Evolutionary conservation across 2,329 filamentous ascomycete species (phyloP), one percentile per base, ranked within the genome.

Genomic region (Diplocarpon mali): DNA sequence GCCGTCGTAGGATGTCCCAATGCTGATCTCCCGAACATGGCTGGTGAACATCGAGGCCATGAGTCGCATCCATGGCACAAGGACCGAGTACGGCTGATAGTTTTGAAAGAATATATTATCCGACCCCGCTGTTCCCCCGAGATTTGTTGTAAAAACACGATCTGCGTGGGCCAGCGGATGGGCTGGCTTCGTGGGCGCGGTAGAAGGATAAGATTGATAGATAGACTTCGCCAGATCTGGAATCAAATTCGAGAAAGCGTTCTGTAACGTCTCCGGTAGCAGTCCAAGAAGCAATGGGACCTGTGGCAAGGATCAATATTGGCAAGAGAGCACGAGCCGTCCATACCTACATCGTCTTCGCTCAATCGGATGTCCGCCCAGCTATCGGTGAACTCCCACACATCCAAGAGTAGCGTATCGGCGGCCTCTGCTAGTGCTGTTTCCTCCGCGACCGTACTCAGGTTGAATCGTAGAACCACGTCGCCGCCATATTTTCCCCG

Each of bases 21-120:
- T 78, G 46, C 68, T 83, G 51, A 83, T 76, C 53, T 83, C 74
- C 42, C 77, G 71, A 35, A 90, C 83, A 54, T 88, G 80, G 0
- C 80, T 81, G 0, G 86, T 82, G 62, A 95, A 96, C 76, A 96
- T 88, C 45, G 86, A 90, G 36, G 86, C 78, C 53, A 95, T 74
- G 32, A 95, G 73, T 39, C 79, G 80, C 82, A 96, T 89, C 92
- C 92, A 98, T 30, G 83, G 85, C n/a, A 76, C 68, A 51, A 67
- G 63, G 37, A 86, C 88, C 2, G 83, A 79, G 16, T 93, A 70
- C 1, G 89, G 87, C 59, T 95, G 92, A 63, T 95, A 98, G 59
- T 95, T 80, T 41, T 78, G 76, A 66, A 98, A 96, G 68, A 95
- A 96, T 32, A 94, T 70, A 58, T 88, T 86, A 46, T 81, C 75